Conservation (phyloP, 106 monocot species). For the Dendrobium huoshanense region DNA sequence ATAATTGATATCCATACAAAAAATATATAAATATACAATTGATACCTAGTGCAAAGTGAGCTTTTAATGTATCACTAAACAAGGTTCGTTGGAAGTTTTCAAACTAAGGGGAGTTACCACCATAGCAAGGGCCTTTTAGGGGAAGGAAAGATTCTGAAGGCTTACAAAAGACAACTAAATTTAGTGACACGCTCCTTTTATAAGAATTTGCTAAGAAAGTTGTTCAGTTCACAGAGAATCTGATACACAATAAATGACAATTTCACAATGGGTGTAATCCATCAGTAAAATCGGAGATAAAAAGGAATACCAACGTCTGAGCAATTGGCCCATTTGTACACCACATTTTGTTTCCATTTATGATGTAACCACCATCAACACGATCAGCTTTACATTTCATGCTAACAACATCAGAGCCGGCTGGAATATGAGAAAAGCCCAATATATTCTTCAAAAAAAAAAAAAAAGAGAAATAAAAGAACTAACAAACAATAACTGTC, state of each 20-base stretch:
- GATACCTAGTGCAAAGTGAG: neutral
- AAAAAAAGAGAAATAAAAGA: neutral
- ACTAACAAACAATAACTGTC: neutral
- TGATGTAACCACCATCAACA: constrained; percentile 81
- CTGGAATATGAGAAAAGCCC: constrained; percentile 29
- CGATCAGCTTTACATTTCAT: constrained; percentile 99
- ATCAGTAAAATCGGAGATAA: constrained; percentile 1
- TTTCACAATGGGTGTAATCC: neutral
- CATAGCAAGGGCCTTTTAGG: neutral
- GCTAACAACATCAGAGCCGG: constrained; percentile 99
- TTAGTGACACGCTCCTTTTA: neutral
- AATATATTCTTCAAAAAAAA: constrained; percentile 5
- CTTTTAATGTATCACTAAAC: neutral
- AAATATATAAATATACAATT: too few relatives aligned
- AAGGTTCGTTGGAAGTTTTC: neutral
- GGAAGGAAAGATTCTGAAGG: neutral
- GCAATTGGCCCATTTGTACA: constrained; percentile 93
- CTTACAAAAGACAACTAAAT: neutral
- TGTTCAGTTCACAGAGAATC: neutral
- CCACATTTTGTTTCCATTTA: constrained; percentile 99
- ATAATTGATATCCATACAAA: too few relatives aligned
- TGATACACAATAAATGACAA: neutral
- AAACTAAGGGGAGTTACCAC: neutral
- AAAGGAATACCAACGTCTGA: constrained; percentile 71
- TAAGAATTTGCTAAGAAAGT: neutral